Percentiles rank a stretch among this genome's conserved stretches.
phyloP scores from a whole-genome alignment of 768 basidiomycete genomes.

The Pleurotus pulmonarius region DNA sequence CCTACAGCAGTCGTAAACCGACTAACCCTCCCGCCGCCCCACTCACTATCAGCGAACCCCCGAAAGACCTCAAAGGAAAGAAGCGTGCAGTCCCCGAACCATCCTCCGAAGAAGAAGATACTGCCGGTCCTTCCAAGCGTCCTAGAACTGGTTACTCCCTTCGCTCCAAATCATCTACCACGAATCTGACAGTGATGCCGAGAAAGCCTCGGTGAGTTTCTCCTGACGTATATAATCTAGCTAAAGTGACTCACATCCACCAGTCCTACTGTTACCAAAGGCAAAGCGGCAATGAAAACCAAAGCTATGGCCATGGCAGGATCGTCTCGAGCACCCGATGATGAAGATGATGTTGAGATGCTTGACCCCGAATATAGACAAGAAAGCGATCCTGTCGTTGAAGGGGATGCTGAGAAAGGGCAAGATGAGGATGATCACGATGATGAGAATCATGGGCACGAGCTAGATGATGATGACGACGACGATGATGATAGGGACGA shows the following conservation, averaged over 20 bases:
- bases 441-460: slow-evolving; percentile 44
- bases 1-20: slow-evolving; percentile 57
- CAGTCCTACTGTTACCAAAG: slow-evolving; percentile 52
- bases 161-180: slow-evolving; percentile 40
- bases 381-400: slow-evolving; percentile 45
- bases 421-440: slow-evolving; percentile 45
- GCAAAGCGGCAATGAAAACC: slow-evolving; percentile 55
- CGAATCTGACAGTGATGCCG: slow-evolving; percentile 54
- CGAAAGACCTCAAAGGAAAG: slow-evolving; percentile 82
- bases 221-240: slow-evolving; percentile 5
- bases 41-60: slow-evolving; percentile 73
- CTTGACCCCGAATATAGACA: slow-evolving; percentile 58
- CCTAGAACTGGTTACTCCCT: slow-evolving; percentile 64
- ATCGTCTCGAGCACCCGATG: slow-evolving; percentile 48
- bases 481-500: slow-evolving; percentile 39
- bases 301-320: slow-evolving; percentile 56
- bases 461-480: slow-evolving; percentile 36
- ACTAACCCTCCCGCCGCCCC: slow-evolving; percentile 37
- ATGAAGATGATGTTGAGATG: slow-evolving; percentile 79
- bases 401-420: slow-evolving; percentile 31
- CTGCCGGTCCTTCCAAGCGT: slow-evolving; percentile 53
- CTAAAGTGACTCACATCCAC: slow-evolving; percentile 12
- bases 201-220: slow-evolving; percentile 63
- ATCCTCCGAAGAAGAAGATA: slow-evolving; percentile 62
- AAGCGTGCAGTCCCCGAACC: slow-evolving; percentile 82